Percentiles rank a stretch among this genome's conserved stretches.
Conservation (phyloP, 805 yeast species). For the Candida lessepsii region DNA sequence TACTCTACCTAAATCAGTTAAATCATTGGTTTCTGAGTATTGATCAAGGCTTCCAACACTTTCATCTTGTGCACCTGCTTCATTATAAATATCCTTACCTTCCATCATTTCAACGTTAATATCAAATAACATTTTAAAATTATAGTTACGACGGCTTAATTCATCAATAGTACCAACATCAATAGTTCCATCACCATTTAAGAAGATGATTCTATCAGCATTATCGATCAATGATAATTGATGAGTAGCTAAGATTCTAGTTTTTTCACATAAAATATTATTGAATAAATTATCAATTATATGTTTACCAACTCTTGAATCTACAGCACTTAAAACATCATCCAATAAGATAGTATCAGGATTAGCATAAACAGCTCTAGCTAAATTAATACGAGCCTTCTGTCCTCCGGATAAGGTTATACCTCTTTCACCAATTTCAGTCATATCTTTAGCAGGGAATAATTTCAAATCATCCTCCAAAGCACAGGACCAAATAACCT, state of each 20-base stretch:
- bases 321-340: slow-evolving; percentile 47
- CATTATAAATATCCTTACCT: slow-evolving; percentile 10
- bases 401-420: slow-evolving; percentile 46
- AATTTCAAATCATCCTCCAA: slow-evolving; percentile 36
- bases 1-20: slow-evolving; percentile 26
- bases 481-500: slow-evolving; percentile 37
- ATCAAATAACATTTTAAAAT: slow-evolving; percentile 52
- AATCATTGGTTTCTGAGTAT: slow-evolving; percentile 1
- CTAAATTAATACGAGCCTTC: slow-evolving; percentile 44
- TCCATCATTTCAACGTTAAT: slow-evolving; percentile 27
- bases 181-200: slow-evolving; percentile 42
- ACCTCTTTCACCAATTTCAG: slow-evolving; percentile 47
- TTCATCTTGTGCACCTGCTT: slow-evolving; percentile 6
- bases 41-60: slow-evolving; percentile 4
- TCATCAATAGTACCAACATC: slow-evolving; percentile 38
- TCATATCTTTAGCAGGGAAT: slow-evolving; percentile 37
- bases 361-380: slow-evolving; percentile 40
- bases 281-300: slow-evolving; percentile 35
- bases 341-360: slow-evolving; percentile 37
- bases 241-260: slow-evolving; percentile 43
- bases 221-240: slow-evolving; percentile 38
- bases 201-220: slow-evolving; percentile 39
- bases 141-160: slow-evolving; percentile 34
- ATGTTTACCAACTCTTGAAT: slow-evolving; percentile 42
- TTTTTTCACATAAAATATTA: slow-evolving; percentile 31